Conservation (phyloP, 495 filamentous ascomycete species). For the Tetracladium setigerum region DNA sequence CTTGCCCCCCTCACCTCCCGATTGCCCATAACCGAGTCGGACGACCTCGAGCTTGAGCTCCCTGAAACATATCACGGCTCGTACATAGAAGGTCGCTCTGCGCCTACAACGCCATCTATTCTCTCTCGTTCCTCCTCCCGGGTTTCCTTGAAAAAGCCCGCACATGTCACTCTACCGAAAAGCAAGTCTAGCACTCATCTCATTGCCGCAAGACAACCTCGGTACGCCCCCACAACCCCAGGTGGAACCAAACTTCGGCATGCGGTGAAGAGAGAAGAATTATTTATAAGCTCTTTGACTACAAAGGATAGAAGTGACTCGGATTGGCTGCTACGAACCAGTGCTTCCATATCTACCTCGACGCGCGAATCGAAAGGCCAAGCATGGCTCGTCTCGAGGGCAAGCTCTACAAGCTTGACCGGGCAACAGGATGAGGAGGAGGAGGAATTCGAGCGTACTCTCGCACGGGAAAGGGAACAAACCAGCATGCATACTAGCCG, state of each 20-base stretch:
- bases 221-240: slow-evolving; percentile 12
- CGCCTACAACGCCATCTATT: slow-evolving; percentile 49
- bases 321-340: slow-evolving; percentile 71
- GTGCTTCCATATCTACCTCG: slow-evolving; percentile 60
- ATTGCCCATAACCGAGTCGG: slow-evolving; percentile 46
- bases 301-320: slow-evolving; percentile 35
- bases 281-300: not conserved
- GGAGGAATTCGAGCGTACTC: slow-evolving; percentile 34
- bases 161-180: slow-evolving; percentile 14
- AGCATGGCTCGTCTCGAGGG: slow-evolving; percentile 66
- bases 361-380: slow-evolving; percentile 73
- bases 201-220: slow-evolving; percentile 15
- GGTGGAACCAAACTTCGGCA: slow-evolving; percentile 6
- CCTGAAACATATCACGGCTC: slow-evolving; percentile 28
- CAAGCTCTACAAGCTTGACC: slow-evolving; percentile 61
- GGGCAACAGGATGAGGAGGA: slow-evolving; percentile 41
- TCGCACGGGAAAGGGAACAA: slow-evolving; percentile 24
- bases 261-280: slow-evolving; percentile 3
- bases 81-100: slow-evolving; percentile 46
- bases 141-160: slow-evolving; percentile 16
- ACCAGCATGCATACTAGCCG: slow-evolving; percentile 9
- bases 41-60: slow-evolving; percentile 29
- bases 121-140: slow-evolving; percentile 41
- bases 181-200: slow-evolving; percentile 31
- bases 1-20: slow-evolving; percentile 60